Base-by-base conservation (phyloP, 2,329 filamentous ascomycete genomes). In the Arthroderma sp. region DNA sequence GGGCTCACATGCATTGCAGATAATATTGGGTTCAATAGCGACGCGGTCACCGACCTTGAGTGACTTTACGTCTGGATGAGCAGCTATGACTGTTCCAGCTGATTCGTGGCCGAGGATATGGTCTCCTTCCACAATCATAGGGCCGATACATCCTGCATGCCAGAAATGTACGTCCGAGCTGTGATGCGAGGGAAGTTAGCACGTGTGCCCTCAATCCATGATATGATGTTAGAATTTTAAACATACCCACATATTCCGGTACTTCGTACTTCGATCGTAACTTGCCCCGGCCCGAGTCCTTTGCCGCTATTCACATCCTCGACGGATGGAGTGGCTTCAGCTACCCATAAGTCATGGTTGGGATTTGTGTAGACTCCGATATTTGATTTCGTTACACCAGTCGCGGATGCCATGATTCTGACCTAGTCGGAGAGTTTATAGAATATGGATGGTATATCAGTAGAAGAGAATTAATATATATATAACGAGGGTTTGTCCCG, bases 321-420 rank as follows among this genome's bases (percentile, higher is more conserved):
- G 28, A 85, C 67, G 38, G 76, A 80, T 4, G 89, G 89, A 54
- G 78, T 73, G 8, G 88, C 80, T 52, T 85, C 80, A 46, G 75
- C 83, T 49, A 95, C 78, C 85, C 88, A 96, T 43, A 96, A 73
- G 49, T 94, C 84, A 63, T 96, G 89, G 47, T 78, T 77, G 11
- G 89, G 86, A 69, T 96, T 94, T 43, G 89, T 96, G 73, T 83
- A 96, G 53, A 96, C 87, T 55, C 87, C 89, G 61, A 96, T 93
- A 68, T 96, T 96, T 47, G 84, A 69, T 74, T 93, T 91, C 47
- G 75, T 69, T 39, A 74, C 67, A 61, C 68, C 64, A 9, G 54
- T 52, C 29, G 55, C 59, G 48, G 11, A 34, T 34, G 32, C 8
- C 8, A 34, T 9, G 32, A 2, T 22, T 22, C 15, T 22, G 15